phyloP scores from a whole-genome alignment of 345 rosid species.

The Microcos paniculata region DNA sequence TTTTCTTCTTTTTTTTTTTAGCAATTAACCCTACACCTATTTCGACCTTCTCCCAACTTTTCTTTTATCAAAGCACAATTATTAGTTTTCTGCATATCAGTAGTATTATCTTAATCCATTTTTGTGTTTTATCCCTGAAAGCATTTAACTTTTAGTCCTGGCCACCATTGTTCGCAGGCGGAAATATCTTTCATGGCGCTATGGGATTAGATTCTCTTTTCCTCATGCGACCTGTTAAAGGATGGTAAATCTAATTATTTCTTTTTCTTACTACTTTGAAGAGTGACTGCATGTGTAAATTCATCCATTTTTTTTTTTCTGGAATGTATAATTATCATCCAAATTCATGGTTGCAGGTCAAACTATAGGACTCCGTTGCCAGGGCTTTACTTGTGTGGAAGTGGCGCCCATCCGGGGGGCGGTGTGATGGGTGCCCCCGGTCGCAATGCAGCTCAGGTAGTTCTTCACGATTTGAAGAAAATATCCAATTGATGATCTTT shows the following conservation, averaged over 20 bases:
- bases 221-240: slow-evolving; percentile 81
- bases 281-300: no score
- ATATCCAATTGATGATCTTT: not conserved
- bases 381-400: slow-evolving; percentile 83
- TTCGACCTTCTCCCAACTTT: not conserved
- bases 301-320: no score
- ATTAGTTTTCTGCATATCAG: not conserved
- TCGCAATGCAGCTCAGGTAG: slow-evolving; percentile 70
- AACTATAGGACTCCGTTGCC: slow-evolving; percentile 62
- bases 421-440: slow-evolving; percentile 94
- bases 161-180: slow-evolving; percentile 43
- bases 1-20: no score
- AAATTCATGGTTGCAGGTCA: slow-evolving; percentile 47
- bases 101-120: not conserved
- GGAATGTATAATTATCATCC: not conserved
- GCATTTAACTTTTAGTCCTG: not conserved
- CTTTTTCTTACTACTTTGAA: no score
- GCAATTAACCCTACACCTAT: no score
- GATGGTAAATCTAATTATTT: slow-evolving; percentile 50
- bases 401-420: slow-evolving; percentile 93
- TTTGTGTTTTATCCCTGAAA: not conserved
- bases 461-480: slow-evolving; percentile 61
- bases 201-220: slow-evolving; percentile 87
- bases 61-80: not conserved
- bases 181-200: slow-evolving; percentile 81